Percentiles rank a stretch among this genome's conserved stretches.
These are phyloP conservation scores for Lonicera japonica DNA, from an alignment of 129 eudicot species.

Conservation along the genomic window DNA sequence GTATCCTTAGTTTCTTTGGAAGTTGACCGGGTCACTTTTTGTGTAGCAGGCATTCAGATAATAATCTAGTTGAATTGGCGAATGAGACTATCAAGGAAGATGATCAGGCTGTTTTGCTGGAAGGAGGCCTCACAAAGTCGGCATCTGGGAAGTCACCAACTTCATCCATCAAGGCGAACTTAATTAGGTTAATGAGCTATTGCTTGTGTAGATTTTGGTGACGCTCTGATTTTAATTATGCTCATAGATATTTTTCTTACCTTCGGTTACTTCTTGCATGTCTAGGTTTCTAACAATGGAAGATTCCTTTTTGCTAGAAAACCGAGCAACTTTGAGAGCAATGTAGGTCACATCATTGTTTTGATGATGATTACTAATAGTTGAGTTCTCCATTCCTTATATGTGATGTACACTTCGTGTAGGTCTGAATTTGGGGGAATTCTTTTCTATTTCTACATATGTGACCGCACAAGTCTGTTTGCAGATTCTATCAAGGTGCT, in stretches of 20 bases:
- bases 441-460: conserved; percentile 74
- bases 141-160: conserved; percentile 53
- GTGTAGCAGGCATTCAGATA: conserved; percentile 74
- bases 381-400: conserved; percentile 5
- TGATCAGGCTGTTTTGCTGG: conserved; percentile 73
- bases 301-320: conserved; percentile 82
- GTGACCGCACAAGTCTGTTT: conserved; percentile 84
- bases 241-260: conserved; percentile 6
- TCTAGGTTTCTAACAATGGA: conserved; percentile 86
- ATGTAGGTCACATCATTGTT: conserved; percentile 46
- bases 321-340: conserved; percentile 80
- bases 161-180: conserved; percentile 55
- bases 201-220: neutral
- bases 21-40: conserved; percentile 16
- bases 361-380: conserved; percentile 4
- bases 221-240: neutral
- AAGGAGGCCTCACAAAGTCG: conserved; percentile 85
- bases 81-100: conserved; percentile 59
- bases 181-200: conserved; percentile 49
- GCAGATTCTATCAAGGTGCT: conserved; percentile 79
- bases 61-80: conserved; percentile 70
- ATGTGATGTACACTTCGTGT: conserved; percentile 18
- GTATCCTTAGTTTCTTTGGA: neutral
- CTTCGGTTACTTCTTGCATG: conserved; percentile 13
- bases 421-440: conserved; percentile 98